Percentiles rank a stretch among this genome's conserved stretches.
Evolutionary conservation across 306 rosid species (phyloP).

Genomic region (Quercus rubra): DNA sequence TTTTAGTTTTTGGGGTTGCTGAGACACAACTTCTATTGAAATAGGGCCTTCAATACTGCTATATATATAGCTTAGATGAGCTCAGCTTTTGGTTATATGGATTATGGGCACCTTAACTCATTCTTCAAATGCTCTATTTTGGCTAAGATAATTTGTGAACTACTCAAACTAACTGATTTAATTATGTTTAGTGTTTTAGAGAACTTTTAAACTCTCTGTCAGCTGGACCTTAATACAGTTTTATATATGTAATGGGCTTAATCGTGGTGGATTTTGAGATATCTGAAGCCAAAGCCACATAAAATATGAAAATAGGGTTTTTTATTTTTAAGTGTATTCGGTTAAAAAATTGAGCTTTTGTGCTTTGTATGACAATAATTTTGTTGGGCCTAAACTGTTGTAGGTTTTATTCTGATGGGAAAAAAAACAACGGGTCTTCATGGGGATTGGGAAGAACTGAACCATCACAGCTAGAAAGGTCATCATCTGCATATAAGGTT

Average conservation of each 20-base stretch:
- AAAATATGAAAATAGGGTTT: not conserved
- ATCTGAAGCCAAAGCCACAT: not conserved
- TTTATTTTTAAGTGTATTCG: not conserved
- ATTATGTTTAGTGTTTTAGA: not conserved
- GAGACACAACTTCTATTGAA: not conserved
- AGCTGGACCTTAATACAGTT: not conserved
- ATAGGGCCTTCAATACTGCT: constrained; percentile 2
- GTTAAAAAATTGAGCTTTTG: not conserved
- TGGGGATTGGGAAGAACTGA: constrained; percentile 62
- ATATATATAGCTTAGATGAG: not conserved
- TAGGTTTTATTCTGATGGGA: constrained; percentile 65
- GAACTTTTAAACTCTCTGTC: not conserved
- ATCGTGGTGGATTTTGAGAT: not conserved
- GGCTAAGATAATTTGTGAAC: not conserved
- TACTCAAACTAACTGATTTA: no score
- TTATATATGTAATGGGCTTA: not conserved
- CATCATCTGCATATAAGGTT: constrained; percentile 53
- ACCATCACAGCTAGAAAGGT: constrained; percentile 42
- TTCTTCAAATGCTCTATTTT: not conserved
- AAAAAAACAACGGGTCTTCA: constrained; percentile 32
- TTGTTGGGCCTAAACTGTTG: constrained; percentile 15
- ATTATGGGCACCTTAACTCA: no score
- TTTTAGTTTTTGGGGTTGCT: not conserved
- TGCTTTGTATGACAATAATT: not conserved
- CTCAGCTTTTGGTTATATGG: not conserved